Evolutionary conservation across 1,139 yeast species (phyloP).

Genomic region (Meyerozyma carpophila): DNA sequence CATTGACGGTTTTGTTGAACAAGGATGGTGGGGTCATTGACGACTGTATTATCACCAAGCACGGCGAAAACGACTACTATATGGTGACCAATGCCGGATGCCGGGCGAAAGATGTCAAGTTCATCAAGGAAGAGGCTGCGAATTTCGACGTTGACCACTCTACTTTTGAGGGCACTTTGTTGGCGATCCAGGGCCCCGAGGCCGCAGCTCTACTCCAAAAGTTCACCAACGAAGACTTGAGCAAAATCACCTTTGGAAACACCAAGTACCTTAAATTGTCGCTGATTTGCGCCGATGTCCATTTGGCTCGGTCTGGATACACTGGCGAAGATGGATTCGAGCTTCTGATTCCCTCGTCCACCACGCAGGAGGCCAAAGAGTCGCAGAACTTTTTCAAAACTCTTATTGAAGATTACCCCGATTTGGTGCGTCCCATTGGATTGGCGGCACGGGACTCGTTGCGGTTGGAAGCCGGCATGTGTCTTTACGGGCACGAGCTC

Average conservation of each 20-base stretch:
- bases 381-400: slow-evolving; percentile 60
- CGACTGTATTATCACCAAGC: slow-evolving; percentile 88
- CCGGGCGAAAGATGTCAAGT: slow-evolving; percentile 69
- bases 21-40: slow-evolving; percentile 80
- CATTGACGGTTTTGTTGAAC: slow-evolving; percentile 75
- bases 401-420: slow-evolving; percentile 51
- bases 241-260: slow-evolving; percentile 68
- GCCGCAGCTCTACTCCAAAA: slow-evolving; percentile 63
- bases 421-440: slow-evolving; percentile 78
- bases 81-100: slow-evolving; percentile 98
- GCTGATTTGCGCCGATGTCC: slow-evolving; percentile 42
- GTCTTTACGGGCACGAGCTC: slow-evolving; percentile 91
- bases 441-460: slow-evolving; percentile 95
- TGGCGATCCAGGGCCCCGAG: slow-evolving; percentile 91
- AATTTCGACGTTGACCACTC: slow-evolving; percentile 52
- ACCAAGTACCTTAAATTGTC: slow-evolving; percentile 51
- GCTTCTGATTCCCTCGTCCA: slow-evolving; percentile 63
- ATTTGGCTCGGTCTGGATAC: slow-evolving; percentile 90
- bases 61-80: slow-evolving; percentile 69
- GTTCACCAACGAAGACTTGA: slow-evolving; percentile 55
- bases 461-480: slow-evolving; percentile 97
- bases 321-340: slow-evolving; percentile 99
- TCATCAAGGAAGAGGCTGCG: slow-evolving; percentile 49
- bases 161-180: slow-evolving; percentile 66
- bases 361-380: slow-evolving; percentile 32